Base-by-base conservation (phyloP, 768 basidiomycete genomes). In the Podaxis mareebaensis region DNA sequence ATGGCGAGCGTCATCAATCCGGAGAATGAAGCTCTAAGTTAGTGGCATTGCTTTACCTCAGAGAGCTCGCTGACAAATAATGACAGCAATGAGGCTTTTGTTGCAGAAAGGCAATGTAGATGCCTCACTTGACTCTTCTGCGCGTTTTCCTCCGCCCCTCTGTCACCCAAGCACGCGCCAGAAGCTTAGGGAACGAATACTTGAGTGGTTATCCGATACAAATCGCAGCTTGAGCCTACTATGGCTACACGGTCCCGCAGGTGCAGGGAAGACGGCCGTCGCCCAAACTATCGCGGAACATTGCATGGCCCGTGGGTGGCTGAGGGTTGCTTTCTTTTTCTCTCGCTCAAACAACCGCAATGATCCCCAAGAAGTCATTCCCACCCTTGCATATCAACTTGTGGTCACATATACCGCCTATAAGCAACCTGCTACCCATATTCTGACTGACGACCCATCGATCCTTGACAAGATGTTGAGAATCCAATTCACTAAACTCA, bases 191-290 rank as follows among this genome's bases (percentile, higher is more conserved):
- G 40, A 13, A 4, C 22, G 13, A 11, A 30, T 61, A 15, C 10
- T 11, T 17, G 10, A 3, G 12, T 61, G 60, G 60, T 5, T 61
- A 11, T 2, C 8, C 1, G 39, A 61, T 13, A 1, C 5, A 20
- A 42, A 52, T 22, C 60, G 52, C 24, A 5, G 28, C 15, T 26
- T 13, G 26, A 56, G 30, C 28, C 40, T 61, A 4, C n/a, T 60
- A 11, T 65, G 59, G 59, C 53, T 65, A 4, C 36, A 38, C 13
- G 64, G 64, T 10, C 36, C 55, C 11, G 60, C 64, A 1, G 64
- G 60, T 20, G 52, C 46, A 2, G 64, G 64, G 11, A 65, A 56
- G 30, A 39, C 64, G 1, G 60, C 60, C 8, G 52, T 65, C 20
- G 46, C 49, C 15, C 60, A 57, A 20, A 48, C 48, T 17, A 22